Evolutionary conservation across 1,139 yeast genomes (phyloP).

Genomic region (Yamadazyma dendronema): DNA sequence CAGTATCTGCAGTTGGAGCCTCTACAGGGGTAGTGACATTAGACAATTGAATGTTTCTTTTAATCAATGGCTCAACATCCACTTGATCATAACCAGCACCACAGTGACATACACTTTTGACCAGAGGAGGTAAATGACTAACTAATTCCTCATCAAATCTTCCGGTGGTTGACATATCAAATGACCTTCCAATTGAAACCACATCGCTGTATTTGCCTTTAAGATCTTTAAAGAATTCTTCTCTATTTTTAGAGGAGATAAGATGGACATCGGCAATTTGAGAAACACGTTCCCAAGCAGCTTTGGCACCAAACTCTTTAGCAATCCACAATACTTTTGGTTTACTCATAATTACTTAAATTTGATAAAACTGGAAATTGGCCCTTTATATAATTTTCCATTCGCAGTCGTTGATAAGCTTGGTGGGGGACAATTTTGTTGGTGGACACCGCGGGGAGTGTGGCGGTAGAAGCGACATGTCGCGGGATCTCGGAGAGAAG

Average conservation of each 20-base stretch:
- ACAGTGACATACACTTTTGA: constrained; percentile 68
- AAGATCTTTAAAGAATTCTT: constrained; percentile 51
- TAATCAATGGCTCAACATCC: constrained; percentile 52
- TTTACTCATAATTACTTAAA: constrained; percentile 16
- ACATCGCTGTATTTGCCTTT: constrained; percentile 47
- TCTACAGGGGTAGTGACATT: constrained; percentile 75
- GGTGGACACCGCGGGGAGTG: neutral
- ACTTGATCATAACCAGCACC: constrained; percentile 96
- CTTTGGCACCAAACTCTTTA: constrained; percentile 45
- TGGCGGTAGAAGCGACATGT: too few species aligned
- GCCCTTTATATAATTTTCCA: neutral
- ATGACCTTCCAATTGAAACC: constrained; percentile 52
- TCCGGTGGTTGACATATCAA: constrained; percentile 55
- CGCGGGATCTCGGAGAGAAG: too few species aligned
- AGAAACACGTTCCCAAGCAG: constrained; percentile 53
- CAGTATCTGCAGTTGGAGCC: constrained; percentile 81
- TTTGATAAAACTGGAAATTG: neutral
- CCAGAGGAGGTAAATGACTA: constrained; percentile 53
- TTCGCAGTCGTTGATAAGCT: neutral
- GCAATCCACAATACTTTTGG: constrained; percentile 65
- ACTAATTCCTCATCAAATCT: constrained; percentile 73
- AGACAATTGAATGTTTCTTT: constrained; percentile 59
- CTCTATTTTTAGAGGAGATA: constrained; percentile 43
- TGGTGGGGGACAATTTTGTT: neutral
- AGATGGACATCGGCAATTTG: constrained; percentile 50